Evolutionary conservation across 2,329 filamentous ascomycete genomes (phyloP), one percentile per base, ranked within the genome.

Genomic region (Fusarium subglutinans): DNA sequence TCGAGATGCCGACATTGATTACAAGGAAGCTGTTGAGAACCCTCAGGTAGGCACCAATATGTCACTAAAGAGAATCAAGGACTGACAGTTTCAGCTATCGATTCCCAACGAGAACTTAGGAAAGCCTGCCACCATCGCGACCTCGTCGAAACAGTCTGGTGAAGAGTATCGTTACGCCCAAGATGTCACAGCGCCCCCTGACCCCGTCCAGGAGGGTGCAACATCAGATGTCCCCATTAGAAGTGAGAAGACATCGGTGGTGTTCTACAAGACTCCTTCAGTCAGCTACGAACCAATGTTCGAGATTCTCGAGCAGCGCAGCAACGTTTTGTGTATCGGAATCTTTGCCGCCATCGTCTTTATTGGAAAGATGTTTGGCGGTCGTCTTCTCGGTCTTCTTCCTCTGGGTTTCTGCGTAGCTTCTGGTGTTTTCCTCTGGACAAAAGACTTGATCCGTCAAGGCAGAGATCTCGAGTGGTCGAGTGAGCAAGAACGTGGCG

Each of bases 221-320:
- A 98, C 96, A 1, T 95, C 94, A 33, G 96, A 98, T 82, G 95
- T 98, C 3, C 96, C 96, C 7, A 97, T 98, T 66, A 93, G 95
- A 79, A 96, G 95, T 78, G 96, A 98, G 81, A 98, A 96, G 88
- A 98, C 96, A 8, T 98, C 98, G 72, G 92, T 98, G 24, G 88
- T 98, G 37, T 98, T 98, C 83, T 96, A 98, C 82, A 96, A 96
- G 22, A 98, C 96, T 0, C 96, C 96, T 0, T 93, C 93, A 0
- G 89, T 98, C 75, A 94, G 92, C 84, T 98, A 94, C 80, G 94
- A 97, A 82, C 94, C 95, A 9, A 97, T 95, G 89, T 98, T 93
- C 80, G 89, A 87, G 26, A 83, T 89, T 18, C 82, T 98, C 66
- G 94, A 98, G 83, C 89, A 90, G 74, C 90, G 92, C 15, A 93